phyloP scores from a whole-genome alignment of 495 filamentous ascomycete genomes.

The Trypethelium eluteriae region DNA sequence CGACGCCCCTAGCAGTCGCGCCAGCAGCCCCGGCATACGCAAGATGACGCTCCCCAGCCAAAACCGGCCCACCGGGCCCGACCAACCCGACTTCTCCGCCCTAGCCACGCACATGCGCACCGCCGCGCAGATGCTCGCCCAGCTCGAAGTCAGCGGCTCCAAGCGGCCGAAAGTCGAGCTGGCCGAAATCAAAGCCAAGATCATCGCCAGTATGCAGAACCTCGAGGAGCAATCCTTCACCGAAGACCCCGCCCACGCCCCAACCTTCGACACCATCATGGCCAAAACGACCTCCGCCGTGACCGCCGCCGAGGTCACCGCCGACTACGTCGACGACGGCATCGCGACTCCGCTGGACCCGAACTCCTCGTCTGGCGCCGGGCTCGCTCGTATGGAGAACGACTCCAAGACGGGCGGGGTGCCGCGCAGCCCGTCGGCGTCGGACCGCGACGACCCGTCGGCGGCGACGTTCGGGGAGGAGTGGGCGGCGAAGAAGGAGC shows the following conservation, averaged over 20 bases:
- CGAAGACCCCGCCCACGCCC: slow-evolving; percentile 43
- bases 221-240: slow-evolving; percentile 74
- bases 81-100: slow-evolving; percentile 64
- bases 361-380: slow-evolving; percentile 52
- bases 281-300: slow-evolving; percentile 44
- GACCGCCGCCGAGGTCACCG: slow-evolving; percentile 29
- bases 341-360: slow-evolving; percentile 40
- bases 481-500: slow-evolving; percentile 67
- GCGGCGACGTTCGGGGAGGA: slow-evolving; percentile 73
- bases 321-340: slow-evolving; percentile 40
- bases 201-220: slow-evolving; percentile 75
- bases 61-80: slow-evolving; percentile 29
- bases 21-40: slow-evolving; percentile 51
- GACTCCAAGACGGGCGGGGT: slow-evolving; percentile 71
- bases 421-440: slow-evolving; percentile 56
- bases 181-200: slow-evolving; percentile 64
- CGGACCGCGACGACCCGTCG: slow-evolving; percentile 68
- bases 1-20: slow-evolving; percentile 49
- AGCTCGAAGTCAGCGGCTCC: slow-evolving; percentile 62
- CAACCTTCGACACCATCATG: slow-evolving; percentile 68
- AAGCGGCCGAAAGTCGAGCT: slow-evolving; percentile 66
- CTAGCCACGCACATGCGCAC: slow-evolving; percentile 73
- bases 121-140: slow-evolving; percentile 69
- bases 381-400: slow-evolving; percentile 72
- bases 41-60: slow-evolving; percentile 43